Evolutionary conservation across 2,329 filamentous ascomycete genomes (phyloP).

Genomic region (Diaporthe capsici): DNA sequence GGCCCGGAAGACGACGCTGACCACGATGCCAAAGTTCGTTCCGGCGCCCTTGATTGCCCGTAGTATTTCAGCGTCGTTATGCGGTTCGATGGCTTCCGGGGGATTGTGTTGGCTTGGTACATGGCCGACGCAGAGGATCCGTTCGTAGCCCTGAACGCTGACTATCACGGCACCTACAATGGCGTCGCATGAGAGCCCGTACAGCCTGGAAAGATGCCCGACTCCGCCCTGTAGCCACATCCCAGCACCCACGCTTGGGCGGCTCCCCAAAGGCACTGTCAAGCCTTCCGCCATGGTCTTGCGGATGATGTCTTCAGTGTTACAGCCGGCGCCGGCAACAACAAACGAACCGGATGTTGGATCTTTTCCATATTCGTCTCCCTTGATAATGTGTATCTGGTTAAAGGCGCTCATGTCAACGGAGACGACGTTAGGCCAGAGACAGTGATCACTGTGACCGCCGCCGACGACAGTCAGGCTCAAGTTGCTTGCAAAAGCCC

Average conservation of each 20-base stretch:
- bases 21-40: slow-evolving; percentile 71
- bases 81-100: slow-evolving; percentile 54
- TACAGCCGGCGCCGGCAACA: slow-evolving; percentile 70
- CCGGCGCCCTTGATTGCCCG: slow-evolving; percentile 73
- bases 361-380: slow-evolving; percentile 44
- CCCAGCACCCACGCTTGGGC: slow-evolving; percentile 74
- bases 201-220: slow-evolving; percentile 67
- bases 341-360: slow-evolving; percentile 53
- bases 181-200: slow-evolving; percentile 72
- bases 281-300: slow-evolving; percentile 61
- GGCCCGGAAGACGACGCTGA: slow-evolving; percentile 66
- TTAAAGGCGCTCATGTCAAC: slow-evolving; percentile 72
- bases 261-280: slow-evolving; percentile 71
- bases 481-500: slow-evolving; percentile 63
- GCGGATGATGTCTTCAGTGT: slow-evolving; percentile 65
- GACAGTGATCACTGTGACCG: slow-evolving; percentile 72
- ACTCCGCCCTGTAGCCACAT: slow-evolving; percentile 77
- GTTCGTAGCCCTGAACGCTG: slow-evolving; percentile 59
- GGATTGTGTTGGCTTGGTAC: slow-evolving; percentile 64
- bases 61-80: slow-evolving; percentile 66
- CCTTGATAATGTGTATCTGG: slow-evolving; percentile 59
- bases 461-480: slow-evolving; percentile 69
- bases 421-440: slow-evolving; percentile 65
- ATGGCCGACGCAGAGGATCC: slow-evolving; percentile 64
- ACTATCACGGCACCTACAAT: slow-evolving; percentile 73